Base-by-base conservation (phyloP, 176 grass and related monocot genomes). In the Triticum turgidum region DNA sequence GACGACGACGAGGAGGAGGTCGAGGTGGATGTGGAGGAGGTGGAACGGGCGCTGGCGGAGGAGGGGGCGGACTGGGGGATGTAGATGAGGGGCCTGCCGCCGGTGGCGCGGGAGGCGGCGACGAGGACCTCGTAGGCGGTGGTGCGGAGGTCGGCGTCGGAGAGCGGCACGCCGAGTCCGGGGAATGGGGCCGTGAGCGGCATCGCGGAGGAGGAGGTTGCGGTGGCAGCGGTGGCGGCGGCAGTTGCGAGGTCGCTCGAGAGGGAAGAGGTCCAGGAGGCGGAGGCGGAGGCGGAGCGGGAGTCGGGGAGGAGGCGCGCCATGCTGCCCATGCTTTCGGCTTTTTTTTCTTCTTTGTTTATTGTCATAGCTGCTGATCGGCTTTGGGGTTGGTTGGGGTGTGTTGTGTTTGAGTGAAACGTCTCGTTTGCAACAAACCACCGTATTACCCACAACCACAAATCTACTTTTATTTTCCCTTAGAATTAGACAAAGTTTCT, bases 101-200 rank as follows among this genome's bases (percentile, higher is more conserved):
- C 93, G 65, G 91, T 84, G 58, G 96, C 82, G 61, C 96, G 93
- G 73, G 90, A 89, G 41, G 90, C 84, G n/a, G 96, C 89, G 56
- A 92, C 82, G 84, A 95, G 90, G 69, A 98, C 62, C 93, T 98
- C 93, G 86, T 98, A 98, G 41, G 96, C 96, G 68, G 90, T 91
- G 80, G 84, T 76, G 15, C 89, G 86, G 84, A 95, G 88, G 21
- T 98, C 93, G 7, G 69, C 82, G 83, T 67, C 86, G n/a, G 93
- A 92, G 11, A 98, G 80, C 21, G 88, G 11, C 52, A 92, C 80
- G 15, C 90, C 88, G 14, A 98, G 83, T 8, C 80, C 35, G 58
- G 91, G 84, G 61, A 94, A 76, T 7, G 93, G 93, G 7, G 90
- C 88, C 1, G 91, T 88, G 11, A 98, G 91, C 22, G 80, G 38